A percentile compares a stretch with the other conserved stretches of the same genome.
These are phyloP conservation scores for Diplotaxis tenuifolia DNA, from an alignment of 345 rosid species.

Conservation along the genomic window DNA sequence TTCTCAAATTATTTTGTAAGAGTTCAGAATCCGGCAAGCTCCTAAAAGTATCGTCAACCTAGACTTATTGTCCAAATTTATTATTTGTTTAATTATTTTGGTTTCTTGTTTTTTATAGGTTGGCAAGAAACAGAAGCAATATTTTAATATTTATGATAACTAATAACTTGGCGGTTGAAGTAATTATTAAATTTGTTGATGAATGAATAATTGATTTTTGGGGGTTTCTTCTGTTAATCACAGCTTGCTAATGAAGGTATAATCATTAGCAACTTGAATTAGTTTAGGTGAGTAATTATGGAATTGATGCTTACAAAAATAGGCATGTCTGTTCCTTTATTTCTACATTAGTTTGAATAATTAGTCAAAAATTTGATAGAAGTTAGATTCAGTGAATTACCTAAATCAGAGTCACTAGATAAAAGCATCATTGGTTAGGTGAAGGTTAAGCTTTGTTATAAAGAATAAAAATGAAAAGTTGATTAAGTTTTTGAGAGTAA, in stretches of 20 bases:
- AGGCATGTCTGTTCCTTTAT: not conserved
- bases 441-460: not conserved
- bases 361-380: constrained; percentile 2
- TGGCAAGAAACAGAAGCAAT: constrained; percentile 22
- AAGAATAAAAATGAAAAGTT: not conserved
- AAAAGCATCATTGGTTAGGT: constrained; percentile 24
- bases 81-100: not conserved
- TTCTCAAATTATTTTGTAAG: constrained; percentile 16
- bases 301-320: not conserved
- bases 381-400: not conserved
- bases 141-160: constrained; percentile 4
- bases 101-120: not conserved
- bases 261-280: constrained; percentile 13
- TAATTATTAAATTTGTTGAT: constrained; percentile 34
- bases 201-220: constrained; percentile 27
- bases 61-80: not conserved
- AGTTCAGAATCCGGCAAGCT: not conserved
- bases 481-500: constrained; percentile 7
- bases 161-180: constrained; percentile 19
- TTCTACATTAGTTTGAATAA: not conserved
- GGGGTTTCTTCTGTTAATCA: not conserved
- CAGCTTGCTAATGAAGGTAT: constrained; percentile 27
- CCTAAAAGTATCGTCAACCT: not conserved
- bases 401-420: not conserved
- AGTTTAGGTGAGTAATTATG: constrained; percentile 12